Conservation (phyloP, 2,329 filamentous ascomycete genomes). For the Talaromyces sp. region DNA sequence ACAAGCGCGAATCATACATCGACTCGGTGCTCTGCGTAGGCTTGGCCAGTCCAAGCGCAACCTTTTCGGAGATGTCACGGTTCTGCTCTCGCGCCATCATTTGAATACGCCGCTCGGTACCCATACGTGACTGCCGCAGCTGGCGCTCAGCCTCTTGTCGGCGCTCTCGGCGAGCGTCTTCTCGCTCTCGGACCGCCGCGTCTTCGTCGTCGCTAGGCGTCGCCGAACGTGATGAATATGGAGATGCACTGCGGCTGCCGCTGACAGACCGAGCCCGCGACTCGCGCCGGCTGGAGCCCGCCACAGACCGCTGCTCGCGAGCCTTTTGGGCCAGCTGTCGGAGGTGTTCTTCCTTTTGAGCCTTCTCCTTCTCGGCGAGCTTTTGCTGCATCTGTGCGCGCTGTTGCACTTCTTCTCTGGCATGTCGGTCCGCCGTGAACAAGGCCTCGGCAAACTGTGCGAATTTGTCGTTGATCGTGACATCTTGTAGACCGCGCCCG, state of each 20-base stretch:
- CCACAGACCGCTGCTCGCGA: conserved; percentile 67
- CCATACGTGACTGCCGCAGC: conserved; percentile 90
- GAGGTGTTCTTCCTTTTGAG: conserved; percentile 87
- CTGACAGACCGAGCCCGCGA: conserved; percentile 42
- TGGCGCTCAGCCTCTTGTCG: conserved; percentile 82
- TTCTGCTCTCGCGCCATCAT: conserved; percentile 93
- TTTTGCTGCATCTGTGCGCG: conserved; percentile 92
- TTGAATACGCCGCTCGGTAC: conserved; percentile 82
- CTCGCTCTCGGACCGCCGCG: conserved; percentile 67
- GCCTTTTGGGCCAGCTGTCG: conserved; percentile 86
- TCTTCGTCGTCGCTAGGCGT: conserved; percentile 58
- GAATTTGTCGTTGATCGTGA: conserved; percentile 97
- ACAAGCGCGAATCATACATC: conserved; percentile 95
- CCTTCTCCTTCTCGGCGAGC: conserved; percentile 92
- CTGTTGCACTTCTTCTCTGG: conserved; percentile 90
- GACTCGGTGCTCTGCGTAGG: conserved; percentile 86
- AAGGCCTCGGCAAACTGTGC: conserved; percentile 92
- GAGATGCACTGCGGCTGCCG: conserved; percentile 37
- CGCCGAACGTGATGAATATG: conserved; percentile 40
- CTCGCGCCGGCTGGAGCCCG: conserved; percentile 45
- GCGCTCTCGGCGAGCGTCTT: conserved; percentile 70
- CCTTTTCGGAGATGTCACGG: conserved; percentile 94
- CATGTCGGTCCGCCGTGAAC: conserved; percentile 90
- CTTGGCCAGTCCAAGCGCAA: conserved; percentile 89
- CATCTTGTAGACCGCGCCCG: conserved; percentile 83